Evolutionary conservation across 495 filamentous ascomycete species (phyloP), one percentile per base, ranked within the genome.

Genomic region (Patellaria atrata): DNA sequence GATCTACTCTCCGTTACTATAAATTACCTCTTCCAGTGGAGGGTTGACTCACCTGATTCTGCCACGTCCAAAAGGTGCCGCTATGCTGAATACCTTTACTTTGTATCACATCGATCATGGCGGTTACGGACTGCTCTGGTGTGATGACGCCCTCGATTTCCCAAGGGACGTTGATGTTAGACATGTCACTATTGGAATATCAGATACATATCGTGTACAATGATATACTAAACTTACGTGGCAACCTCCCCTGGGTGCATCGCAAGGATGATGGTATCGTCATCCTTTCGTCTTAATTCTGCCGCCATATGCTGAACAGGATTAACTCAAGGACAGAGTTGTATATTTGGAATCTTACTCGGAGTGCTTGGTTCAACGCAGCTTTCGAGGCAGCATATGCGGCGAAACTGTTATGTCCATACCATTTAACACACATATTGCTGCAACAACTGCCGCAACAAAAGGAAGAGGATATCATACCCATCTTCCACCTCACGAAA

Each of bases 311-410:
- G 68, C 50, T 62, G 27, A 29, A 18, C 8, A 11, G 12, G 3
- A 9, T 45, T 13, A 51, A 28, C 24, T 3, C 10, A 30, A 17
- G 18, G 27, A 15, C 29, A 29, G 15, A 11, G 2, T 19, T 23
- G 29, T 12, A 26, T 9, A 22, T 9, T 22, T 12, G 16, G 12
- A 13, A n/a, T 10, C 38, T 23, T 42, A 61, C 58, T 9, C 69
- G 43, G 2, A 71, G 48, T 25, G 58, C 62, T 43, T 70, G 64
- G 45, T 74, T 74, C 29, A 74, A 47, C 0, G 69, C 70, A n/a
- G 67, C 61, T 47, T 74, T 73, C 4, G 64, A 68, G 0, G 67
- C 67, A 5, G 63, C 60, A 46, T 71, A 74, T 5, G 69, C 70
- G 5, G 62, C 69, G 38, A 73, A 71, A 8, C 55, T 53, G 25